Evolutionary conservation across 2,329 filamentous ascomycete genomes (phyloP).

Genomic region (Emydomyces testavorans): DNA sequence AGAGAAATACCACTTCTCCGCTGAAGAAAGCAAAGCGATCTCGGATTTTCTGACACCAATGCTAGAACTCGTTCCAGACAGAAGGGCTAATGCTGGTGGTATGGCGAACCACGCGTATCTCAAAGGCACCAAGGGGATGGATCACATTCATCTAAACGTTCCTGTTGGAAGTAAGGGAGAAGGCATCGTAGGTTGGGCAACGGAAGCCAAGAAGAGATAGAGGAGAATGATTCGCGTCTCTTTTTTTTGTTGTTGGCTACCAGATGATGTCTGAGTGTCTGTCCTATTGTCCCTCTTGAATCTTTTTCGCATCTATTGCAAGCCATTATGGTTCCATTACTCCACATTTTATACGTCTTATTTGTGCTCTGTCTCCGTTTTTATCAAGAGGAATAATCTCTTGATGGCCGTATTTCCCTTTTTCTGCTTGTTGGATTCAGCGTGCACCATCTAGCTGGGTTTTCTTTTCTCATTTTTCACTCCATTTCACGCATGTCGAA

Average conservation of each 20-base stretch:
- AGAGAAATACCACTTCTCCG: constrained; percentile 93
- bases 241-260: constrained; percentile 9
- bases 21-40: constrained; percentile 67
- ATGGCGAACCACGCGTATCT: constrained; percentile 82
- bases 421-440: constrained; percentile 4
- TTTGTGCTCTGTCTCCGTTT: not conserved
- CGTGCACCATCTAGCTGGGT: not conserved
- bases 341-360: not conserved
- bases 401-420: not conserved
- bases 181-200: constrained; percentile 87
- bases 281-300: not conserved
- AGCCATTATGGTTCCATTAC: not conserved
- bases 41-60: constrained; percentile 78
- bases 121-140: constrained; percentile 80
- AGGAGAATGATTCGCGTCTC: constrained; percentile 9
- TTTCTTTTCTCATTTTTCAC: not conserved
- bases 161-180: constrained; percentile 74
- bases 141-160: constrained; percentile 61
- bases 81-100: constrained; percentile 85
- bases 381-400: not conserved
- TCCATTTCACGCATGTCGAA: not conserved
- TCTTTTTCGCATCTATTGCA: not conserved
- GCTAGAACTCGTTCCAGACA: constrained; percentile 78
- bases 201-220: constrained; percentile 71
- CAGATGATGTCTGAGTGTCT: not conserved